Conservation (phyloP, 2,329 filamentous ascomycete species). For the Cladosporium sp. region DNA sequence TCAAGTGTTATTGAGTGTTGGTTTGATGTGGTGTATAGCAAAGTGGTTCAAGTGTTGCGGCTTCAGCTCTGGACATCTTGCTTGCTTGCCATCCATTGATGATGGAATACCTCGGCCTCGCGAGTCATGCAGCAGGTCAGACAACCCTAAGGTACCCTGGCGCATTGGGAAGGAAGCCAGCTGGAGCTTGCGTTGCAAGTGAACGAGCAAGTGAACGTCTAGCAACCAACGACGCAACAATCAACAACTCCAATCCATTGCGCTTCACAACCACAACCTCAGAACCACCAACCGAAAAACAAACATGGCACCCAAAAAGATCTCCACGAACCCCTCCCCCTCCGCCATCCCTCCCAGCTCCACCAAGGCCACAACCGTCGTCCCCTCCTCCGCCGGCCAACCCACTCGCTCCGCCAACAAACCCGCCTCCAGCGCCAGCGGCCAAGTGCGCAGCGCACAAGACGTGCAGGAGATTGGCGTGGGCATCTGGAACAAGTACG, state of each 20-base stretch:
- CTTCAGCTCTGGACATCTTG: background rate
- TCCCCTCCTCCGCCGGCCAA: conserved; percentile 25
- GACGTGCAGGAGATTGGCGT: conserved; percentile 60
- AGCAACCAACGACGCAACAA: background rate
- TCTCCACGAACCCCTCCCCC: conserved; percentile 26
- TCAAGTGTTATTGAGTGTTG: background rate
- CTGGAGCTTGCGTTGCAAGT: conserved; percentile 15
- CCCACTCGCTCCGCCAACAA: conserved; percentile 27
- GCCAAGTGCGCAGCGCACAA: conserved; percentile 28
- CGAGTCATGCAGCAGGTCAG: conserved; percentile 1
- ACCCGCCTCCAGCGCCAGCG: conserved; percentile 18
- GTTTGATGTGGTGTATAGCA: background rate
- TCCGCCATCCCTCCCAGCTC: conserved; percentile 28
- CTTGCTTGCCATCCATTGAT: background rate
- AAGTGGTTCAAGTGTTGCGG: background rate
- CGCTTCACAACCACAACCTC: background rate
- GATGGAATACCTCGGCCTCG: background rate
- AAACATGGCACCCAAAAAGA: conserved; percentile 34
- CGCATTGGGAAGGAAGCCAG: conserved; percentile 7
- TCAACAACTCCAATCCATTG: background rate
- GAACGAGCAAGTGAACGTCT: conserved; percentile 2
- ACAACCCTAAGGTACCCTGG: background rate
- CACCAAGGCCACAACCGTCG: conserved; percentile 24
- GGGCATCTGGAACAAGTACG: conserved; percentile 76
- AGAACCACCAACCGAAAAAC: background rate